Evolutionary conservation across 2,329 filamentous ascomycete genomes (phyloP), one percentile per base, ranked within the genome.

Genomic region (Fusarium oxysporum): DNA sequence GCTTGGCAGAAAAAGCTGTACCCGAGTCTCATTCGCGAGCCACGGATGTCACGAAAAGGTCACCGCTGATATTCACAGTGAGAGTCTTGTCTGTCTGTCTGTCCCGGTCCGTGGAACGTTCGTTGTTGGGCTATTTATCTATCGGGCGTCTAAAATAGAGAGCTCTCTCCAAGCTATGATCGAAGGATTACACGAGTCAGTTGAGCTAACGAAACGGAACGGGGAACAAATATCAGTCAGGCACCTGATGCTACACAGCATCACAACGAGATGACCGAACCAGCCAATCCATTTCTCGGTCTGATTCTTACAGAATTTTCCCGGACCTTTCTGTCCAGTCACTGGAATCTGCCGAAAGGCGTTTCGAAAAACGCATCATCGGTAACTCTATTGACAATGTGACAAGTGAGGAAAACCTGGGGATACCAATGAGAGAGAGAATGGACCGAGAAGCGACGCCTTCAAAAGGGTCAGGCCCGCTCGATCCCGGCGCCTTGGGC

Each of bases 371-470:
- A 37, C 40, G 30, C 53, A 44, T 35, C 41, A 38, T 47, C 7
- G n/a, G 33, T 25, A 68, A 62, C 45, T 47, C 30, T 65, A 51
- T 73, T 59, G 58, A n/a, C 48, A 41, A 19, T 68, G 33, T 40
- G 35, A 33, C 51, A 51, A 53, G 28, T 59, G 32, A 48, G 57
- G 33, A 71, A 74, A 76, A 75, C 43, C 72, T 65, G 74, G 76
- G 75, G 75, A 76, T 77, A 72, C 76, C 76, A 77, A 77, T 77
- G 66, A 76, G 72, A 76, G 23, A n/a, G 43, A 63, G 56, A 60
- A 44, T 65, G 56, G 60, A 23, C 76, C 76, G 76, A 77, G 72
- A 77, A 77, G 76, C 76, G 76, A 75, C 53, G 66, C 62, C 56
- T 64, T 62, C 65, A 51, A 57, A 62, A 54, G 54, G 40, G 37